Conservation (phyloP, 2,329 filamentous ascomycete genomes). For the Penicillium concentricum region DNA sequence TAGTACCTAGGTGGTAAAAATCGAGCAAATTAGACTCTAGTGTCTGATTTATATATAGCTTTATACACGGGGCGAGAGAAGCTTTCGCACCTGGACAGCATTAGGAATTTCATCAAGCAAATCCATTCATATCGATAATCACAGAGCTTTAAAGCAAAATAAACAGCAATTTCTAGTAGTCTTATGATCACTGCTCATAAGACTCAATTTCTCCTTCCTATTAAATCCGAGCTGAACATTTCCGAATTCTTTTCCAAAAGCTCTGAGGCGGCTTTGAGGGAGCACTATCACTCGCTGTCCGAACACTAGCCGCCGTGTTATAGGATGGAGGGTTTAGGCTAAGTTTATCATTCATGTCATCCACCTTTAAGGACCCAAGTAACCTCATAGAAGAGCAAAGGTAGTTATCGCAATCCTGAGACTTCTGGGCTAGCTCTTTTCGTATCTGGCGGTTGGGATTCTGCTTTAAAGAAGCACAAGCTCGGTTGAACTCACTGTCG, state of each 20-base stretch:
- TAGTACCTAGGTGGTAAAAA: neutral
- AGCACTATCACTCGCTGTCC: constrained; percentile 1
- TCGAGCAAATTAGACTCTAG: neutral
- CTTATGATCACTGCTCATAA: neutral
- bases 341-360: no score
- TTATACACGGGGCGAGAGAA: neutral
- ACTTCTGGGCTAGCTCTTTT: no score
- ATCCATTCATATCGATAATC: no score
- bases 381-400: no score
- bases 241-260: constrained; percentile 1
- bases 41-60: neutral
- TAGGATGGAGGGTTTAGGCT: neutral
- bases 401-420: no score
- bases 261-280: neutral
- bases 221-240: neutral
- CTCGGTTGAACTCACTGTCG: no score
- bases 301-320: neutral
- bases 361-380: no score
- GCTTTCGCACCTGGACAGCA: neutral
- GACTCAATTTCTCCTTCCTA: neutral
- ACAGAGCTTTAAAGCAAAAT: no score
- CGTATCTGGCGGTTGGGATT: no score
- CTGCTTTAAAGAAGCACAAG: no score
- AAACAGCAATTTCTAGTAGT: no score
- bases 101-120: neutral